Evolutionary conservation across 352 stramenopile species (phyloP), one percentile per base, ranked within the genome.

Genomic region (Phytopythium oedochilum): DNA sequence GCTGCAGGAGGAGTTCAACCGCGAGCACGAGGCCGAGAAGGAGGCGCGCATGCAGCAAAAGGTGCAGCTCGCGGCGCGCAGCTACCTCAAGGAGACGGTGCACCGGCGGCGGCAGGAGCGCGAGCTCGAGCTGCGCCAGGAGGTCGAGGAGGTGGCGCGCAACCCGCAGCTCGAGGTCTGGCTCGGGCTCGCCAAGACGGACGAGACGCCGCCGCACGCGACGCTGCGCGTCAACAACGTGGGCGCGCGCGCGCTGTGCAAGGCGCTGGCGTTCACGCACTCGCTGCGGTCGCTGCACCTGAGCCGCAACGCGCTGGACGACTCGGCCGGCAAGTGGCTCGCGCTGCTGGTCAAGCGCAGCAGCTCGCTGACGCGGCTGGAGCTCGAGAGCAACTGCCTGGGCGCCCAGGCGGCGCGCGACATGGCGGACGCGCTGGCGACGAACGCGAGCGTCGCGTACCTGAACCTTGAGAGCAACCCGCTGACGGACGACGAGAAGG

Each of bases 1-100:
- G n/a, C 68, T 93, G 11, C 83, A 93, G 51, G 80, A 93, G 28
- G 78, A 89, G 55, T 89, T 89, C 60, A 82, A 89, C 53, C 71
- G 76, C 46, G 80, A 91, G 46, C 76, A 91, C 61, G 66, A 64
- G 25, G 73, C 75, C 2, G 83, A 93, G 56, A 71, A 71, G 18
- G 78, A 89, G 29, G 71, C 70, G 35, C 72, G 83, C 34, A 72
- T 83, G 55, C 68, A 83, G 40, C 76, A 89, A 39, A 86, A 86
- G 54, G 22, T 88, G 47, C 78, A 90, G 61, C 63, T 81, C 14
- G 79, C 80, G n/a, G 82, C 79, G 18, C 84, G 78, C 55, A 86
- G 71, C 53, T 92, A 92, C 57, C 61, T 92, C 31, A 69, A 71
- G 32, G 82, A 92, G 47, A 90, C 82, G 26, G 79, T 90, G 38